phyloP scores from a whole-genome alignment of 768 basidiomycete species.

The Russula brevipes region DNA sequence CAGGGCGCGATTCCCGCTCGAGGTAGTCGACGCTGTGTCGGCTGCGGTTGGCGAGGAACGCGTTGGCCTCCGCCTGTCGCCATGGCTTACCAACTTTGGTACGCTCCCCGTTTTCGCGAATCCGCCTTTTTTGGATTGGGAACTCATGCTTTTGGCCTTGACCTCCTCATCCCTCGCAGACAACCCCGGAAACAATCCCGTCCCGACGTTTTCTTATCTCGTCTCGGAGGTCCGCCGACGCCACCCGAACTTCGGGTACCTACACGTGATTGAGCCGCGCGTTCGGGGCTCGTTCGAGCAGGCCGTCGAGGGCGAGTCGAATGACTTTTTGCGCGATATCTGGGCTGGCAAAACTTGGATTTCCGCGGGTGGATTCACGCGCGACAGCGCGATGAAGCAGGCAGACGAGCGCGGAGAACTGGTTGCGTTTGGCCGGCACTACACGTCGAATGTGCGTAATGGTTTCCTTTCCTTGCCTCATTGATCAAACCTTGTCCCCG shows the following conservation, averaged over 20 bases:
- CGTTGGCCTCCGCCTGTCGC: conserved; percentile 37
- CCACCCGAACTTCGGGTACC: conserved; percentile 41
- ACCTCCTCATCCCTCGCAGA: background rate
- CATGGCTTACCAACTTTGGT: conserved; percentile 30
- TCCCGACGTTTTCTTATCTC: conserved; percentile 51
- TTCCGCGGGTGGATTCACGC: conserved; percentile 42
- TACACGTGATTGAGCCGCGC: conserved; percentile 35
- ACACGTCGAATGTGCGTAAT: conserved; percentile 32
- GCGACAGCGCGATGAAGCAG: conserved; percentile 36
- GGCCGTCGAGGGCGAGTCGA: conserved; percentile 28
- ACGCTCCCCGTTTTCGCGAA: too few species aligned
- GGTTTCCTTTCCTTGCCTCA: background rate
- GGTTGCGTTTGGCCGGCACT: conserved; percentile 37
- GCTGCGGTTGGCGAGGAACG: conserved; percentile 40
- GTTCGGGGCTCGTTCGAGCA: conserved; percentile 13
- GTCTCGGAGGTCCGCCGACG: conserved; percentile 36
- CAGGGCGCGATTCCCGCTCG: conserved; percentile 43
- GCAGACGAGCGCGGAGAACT: conserved; percentile 36
- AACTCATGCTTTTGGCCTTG: too few species aligned
- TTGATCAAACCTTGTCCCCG: background rate
- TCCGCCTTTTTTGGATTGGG: too few species aligned
- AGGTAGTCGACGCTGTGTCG: conserved; percentile 39
- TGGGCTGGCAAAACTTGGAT: conserved; percentile 43
- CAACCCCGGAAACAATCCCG: conserved; percentile 52
- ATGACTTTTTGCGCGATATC: conserved; percentile 42